Evolutionary conservation across 2,329 filamentous ascomycete genomes (phyloP).

Genomic region (Dryadomyces quercus-mongolicae): DNA sequence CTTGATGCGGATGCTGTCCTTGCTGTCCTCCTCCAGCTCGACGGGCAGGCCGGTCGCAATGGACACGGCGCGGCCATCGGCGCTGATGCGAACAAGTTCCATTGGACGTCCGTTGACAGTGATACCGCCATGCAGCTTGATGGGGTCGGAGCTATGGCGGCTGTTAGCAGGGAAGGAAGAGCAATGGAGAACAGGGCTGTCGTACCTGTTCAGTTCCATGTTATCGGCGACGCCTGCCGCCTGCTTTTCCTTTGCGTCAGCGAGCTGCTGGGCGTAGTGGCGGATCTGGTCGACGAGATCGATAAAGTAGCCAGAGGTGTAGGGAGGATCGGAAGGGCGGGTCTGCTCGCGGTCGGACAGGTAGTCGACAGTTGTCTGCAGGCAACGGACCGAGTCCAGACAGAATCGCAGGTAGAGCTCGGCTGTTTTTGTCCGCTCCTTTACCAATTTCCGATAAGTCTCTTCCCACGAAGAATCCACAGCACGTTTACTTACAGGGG

Average conservation of each 20-base stretch:
- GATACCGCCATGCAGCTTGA: constrained; percentile 72
- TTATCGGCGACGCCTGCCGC: constrained; percentile 35
- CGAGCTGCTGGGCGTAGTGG: constrained; percentile 77
- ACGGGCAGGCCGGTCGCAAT: constrained; percentile 58
- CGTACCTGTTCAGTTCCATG: constrained; percentile 48
- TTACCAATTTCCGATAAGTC: constrained; percentile 58
- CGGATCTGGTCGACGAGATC: constrained; percentile 90
- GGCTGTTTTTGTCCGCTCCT: constrained; percentile 67
- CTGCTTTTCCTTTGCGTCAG: constrained; percentile 57
- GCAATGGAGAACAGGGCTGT: not conserved
- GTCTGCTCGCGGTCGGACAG: constrained; percentile 79
- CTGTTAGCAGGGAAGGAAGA: not conserved
- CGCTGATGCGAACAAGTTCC: constrained; percentile 72
- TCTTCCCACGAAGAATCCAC: constrained; percentile 45
- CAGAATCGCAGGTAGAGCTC: constrained; percentile 74
- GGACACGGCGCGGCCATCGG: constrained; percentile 68
- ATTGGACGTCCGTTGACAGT: constrained; percentile 70
- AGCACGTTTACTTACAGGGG: constrained; percentile 67
- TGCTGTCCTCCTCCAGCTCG: constrained; percentile 37
- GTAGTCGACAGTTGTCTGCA: constrained; percentile 79
- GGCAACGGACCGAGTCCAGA: constrained; percentile 78
- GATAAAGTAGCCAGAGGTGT: constrained; percentile 93
- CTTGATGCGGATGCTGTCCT: constrained; percentile 44
- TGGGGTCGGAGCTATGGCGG: constrained; percentile 44
- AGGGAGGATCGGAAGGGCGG: constrained; percentile 73